Evolutionary conservation across 2,329 filamentous ascomycete genomes (phyloP).

Genomic region (Aspergillus sp.): DNA sequence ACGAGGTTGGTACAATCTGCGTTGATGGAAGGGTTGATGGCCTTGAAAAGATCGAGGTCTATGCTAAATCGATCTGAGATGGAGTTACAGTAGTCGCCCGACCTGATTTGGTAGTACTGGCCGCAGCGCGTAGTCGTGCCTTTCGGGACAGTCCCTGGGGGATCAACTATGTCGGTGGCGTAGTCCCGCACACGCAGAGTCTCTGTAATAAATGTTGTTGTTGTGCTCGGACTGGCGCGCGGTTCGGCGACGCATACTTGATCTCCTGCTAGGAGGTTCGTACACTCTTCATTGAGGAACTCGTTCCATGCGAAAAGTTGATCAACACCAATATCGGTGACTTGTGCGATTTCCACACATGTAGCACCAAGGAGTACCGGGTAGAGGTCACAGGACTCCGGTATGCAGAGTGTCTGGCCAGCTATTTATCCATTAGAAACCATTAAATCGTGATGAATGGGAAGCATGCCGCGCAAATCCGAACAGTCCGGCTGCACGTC

Average conservation of each 20-base stretch:
- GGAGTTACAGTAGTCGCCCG: slow-evolving; percentile 12
- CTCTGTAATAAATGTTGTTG: background rate
- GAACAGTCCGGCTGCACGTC: slow-evolving; percentile 7
- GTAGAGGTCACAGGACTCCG: slow-evolving; percentile 3
- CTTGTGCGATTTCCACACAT: background rate
- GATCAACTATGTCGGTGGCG: slow-evolving; percentile 2
- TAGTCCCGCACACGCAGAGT: background rate
- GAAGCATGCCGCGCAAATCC: background rate
- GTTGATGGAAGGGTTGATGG: slow-evolving; percentile 12
- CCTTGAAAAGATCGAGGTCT: slow-evolving; percentile 6
- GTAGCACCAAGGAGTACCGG: background rate
- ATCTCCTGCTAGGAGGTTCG: slow-evolving; percentile 10
- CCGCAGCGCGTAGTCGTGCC: slow-evolving; percentile 13
- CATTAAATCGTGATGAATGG: too few relatives aligned
- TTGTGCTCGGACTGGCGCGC: background rate
- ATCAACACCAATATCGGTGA: background rate
- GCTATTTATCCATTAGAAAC: background rate
- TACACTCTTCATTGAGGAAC: slow-evolving; percentile 10
- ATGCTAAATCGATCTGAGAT: slow-evolving; percentile 9
- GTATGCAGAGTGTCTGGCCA: slow-evolving; percentile 5
- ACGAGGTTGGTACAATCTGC: slow-evolving; percentile 11
- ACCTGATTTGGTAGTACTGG: slow-evolving; percentile 5
- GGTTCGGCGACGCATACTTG: slow-evolving; percentile 9
- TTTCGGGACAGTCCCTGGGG: background rate
- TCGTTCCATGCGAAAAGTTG: slow-evolving; percentile 10